Percentiles rank a stretch among this genome's conserved stretches.
phyloP scores from a whole-genome alignment of 179 eudicot genomes.

The Silene coronaria region DNA sequence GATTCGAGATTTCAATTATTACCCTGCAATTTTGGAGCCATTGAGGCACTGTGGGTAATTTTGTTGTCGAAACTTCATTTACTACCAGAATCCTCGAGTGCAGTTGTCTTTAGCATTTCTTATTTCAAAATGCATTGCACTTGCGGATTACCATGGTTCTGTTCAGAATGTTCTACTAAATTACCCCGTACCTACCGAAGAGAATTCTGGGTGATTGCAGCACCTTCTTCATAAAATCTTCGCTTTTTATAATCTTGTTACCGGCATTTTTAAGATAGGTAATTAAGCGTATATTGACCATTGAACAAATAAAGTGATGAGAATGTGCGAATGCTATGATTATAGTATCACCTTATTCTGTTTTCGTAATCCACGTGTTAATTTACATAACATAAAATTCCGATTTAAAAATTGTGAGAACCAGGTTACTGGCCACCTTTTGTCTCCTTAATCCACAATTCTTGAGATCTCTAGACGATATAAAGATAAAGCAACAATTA shows the following conservation, averaged over 20 bases:
- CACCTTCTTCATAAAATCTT: conserved; percentile 15
- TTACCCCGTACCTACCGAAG: not conserved
- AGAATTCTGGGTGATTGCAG: conserved; percentile 13
- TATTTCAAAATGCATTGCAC: not conserved
- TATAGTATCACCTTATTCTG: not conserved
- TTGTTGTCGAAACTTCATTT: too few species aligned
- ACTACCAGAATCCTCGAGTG: not conserved
- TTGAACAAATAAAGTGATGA: not conserved
- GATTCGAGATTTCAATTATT: not conserved
- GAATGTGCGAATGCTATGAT: not conserved
- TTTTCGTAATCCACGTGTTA: conserved; percentile 6
- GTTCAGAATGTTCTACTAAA: not conserved
- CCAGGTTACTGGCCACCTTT: conserved; percentile 9
- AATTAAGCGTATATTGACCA: conserved; percentile 4
- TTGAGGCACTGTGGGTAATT: too few species aligned
- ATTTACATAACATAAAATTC: not conserved
- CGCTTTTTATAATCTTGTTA: conserved; percentile 7
- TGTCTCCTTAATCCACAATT: conserved; percentile 11
- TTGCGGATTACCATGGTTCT: not conserved
- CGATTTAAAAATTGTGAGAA: not conserved
- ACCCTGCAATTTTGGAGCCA: not conserved
- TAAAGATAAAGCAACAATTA: not conserved
- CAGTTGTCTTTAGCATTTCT: not conserved
- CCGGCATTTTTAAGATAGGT: not conserved
- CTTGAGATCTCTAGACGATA: not conserved